Base-by-base conservation (phyloP, 2,329 filamentous ascomycete species). In the Clonostachys rhizophaga region DNA sequence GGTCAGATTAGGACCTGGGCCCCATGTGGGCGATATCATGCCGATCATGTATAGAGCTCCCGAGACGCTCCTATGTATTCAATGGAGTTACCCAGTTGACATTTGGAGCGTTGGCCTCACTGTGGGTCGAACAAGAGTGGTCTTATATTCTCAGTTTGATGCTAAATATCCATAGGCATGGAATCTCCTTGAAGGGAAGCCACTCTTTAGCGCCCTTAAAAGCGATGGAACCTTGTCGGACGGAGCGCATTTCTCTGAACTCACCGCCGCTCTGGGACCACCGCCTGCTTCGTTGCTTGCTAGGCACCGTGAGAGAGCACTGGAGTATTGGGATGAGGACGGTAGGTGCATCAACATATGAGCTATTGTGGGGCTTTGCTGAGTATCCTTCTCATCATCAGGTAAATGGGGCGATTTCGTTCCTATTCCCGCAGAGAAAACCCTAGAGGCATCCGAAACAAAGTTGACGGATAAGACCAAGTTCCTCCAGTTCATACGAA, bases 101-200 rank as follows among this genome's bases (percentile, higher is more conserved):
- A 55, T 63, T 6, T 62, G 58, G 60, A 62, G 55, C n/a, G 53
- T 58, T 14, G 57, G 56, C 5, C 53, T 62, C 3, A 56, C 54
- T 1, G 58, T 56, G 43, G 1, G 57, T 56, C 43, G 41, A 44
- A 46, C 6, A 5, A 33, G 7, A n/a, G 18, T 40, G 5, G 20
- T 35, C 24, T 42, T 12, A 10, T n/a, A 16, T 33, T 14, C 14
- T 13, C 30, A 11, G 16, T 42, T 18, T 16, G 18, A 44, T 41
- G 35, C 44, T 44, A 11, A 36, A 37, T 36, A 39, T 18, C 36
- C 34, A 5, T 39, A 57, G 56, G 56, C 54, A 5, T 60, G 55
- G 58, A 52, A 60, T 37, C 44, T 61, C 9, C 49, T 60, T 10
- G 46, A 54, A 13, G 42, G 42, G 1, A 54, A 46, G 2, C 46